These are phyloP conservation scores for Exserohilum rostratum DNA, from an alignment of 2,329 filamentous ascomycete genomes.

Conservation along the genomic window DNA sequence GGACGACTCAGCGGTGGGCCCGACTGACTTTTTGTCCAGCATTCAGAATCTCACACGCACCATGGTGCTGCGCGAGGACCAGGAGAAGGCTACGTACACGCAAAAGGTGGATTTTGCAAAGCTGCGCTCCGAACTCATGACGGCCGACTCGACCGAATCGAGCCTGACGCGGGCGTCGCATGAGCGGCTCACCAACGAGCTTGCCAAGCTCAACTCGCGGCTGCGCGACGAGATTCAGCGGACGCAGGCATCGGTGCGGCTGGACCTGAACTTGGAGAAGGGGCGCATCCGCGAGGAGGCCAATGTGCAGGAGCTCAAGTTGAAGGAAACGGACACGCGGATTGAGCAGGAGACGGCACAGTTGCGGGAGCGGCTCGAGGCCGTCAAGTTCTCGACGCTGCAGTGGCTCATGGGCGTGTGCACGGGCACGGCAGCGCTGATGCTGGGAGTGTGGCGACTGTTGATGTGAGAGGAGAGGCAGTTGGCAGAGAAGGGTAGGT, in stretches of 20 bases:
- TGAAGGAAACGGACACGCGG: slow-evolving; percentile 97
- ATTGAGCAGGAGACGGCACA: slow-evolving; percentile 95
- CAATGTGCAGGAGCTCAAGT: slow-evolving; percentile 94
- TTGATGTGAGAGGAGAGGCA: slow-evolving; percentile 59
- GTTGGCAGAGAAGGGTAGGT: not conserved
- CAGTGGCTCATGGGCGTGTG: slow-evolving; percentile 93
- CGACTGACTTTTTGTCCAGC: slow-evolving; percentile 51
- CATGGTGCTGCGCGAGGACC: slow-evolving; percentile 96
- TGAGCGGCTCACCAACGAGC: slow-evolving; percentile 90
- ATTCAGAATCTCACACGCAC: slow-evolving; percentile 97
- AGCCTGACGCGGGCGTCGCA: slow-evolving; percentile 87
- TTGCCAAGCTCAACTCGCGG: slow-evolving; percentile 88
- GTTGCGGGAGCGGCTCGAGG: slow-evolving; percentile 88
- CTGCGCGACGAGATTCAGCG: slow-evolving; percentile 92
- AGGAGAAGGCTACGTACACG: slow-evolving; percentile 76
- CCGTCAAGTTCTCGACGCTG: slow-evolving; percentile 96
- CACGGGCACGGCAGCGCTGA: slow-evolving; percentile 68
- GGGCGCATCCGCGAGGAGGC: slow-evolving; percentile 95
- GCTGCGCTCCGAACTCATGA: slow-evolving; percentile 89
- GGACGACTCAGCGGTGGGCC: not conserved
- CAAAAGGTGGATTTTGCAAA: slow-evolving; percentile 99
- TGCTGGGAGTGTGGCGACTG: slow-evolving; percentile 70
- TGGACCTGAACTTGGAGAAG: slow-evolving; percentile 96
- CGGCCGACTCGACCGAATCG: slow-evolving; percentile 88
- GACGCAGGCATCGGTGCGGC: slow-evolving; percentile 87